phyloP scores from a whole-genome alignment of 257 asterid species.

The Rubia yunnanensis region DNA sequence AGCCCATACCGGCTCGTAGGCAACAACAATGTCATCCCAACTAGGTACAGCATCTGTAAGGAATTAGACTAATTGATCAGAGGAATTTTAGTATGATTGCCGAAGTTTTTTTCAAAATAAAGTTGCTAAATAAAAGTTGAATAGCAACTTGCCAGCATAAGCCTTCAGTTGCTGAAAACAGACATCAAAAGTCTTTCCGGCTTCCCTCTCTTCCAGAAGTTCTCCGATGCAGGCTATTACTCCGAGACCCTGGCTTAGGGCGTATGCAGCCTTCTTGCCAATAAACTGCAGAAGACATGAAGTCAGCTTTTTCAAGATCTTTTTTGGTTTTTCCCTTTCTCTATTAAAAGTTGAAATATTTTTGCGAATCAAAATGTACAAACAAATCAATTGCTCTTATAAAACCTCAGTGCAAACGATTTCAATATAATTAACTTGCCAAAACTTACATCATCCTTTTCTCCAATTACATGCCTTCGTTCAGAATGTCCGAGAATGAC shows the following conservation, averaged over 20 bases:
- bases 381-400: background rate
- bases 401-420: background rate
- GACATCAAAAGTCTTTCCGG: conserved; percentile 91
- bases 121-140: background rate
- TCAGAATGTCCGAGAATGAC: conserved; percentile 97
- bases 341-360: background rate
- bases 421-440: background rate
- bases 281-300: conserved; percentile 53
- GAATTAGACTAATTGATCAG: background rate
- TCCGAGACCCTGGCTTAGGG: conserved; percentile 79
- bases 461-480: conserved; percentile 85
- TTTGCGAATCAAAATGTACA: background rate
- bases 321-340: background rate
- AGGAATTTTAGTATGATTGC: background rate
- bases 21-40: conserved; percentile 87
- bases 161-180: conserved; percentile 89
- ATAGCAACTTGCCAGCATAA: conserved; percentile 45
- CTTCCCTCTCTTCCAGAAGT: conserved; percentile 87
- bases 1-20: conserved; percentile 99
- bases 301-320: conserved; percentile 16
- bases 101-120: too few relatives aligned
- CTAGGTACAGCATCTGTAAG: conserved; percentile 74
- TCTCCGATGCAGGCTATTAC: conserved; percentile 98
- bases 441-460: conserved; percentile 67
- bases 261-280: conserved; percentile 96